A percentile compares a stretch with the other conserved stretches of the same genome.
phyloP scores from a whole-genome alignment of 179 eudicot genomes.

The Actinidia chinensis region DNA sequence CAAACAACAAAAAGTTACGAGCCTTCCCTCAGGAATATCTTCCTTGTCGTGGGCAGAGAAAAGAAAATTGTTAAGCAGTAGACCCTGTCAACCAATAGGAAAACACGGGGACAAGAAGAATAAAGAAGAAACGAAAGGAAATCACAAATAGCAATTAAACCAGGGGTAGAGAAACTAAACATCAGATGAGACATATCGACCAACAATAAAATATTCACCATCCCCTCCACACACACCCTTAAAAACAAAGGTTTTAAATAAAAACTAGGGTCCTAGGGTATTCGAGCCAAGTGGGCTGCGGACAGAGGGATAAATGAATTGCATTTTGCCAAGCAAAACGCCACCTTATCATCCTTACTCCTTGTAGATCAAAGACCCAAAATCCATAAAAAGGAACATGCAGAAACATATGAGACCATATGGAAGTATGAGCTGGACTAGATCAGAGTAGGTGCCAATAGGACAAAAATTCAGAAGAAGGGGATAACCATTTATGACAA shows the following conservation, averaged over 20 bases:
- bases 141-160: not conserved
- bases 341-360: not conserved
- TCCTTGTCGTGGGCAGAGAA: conserved; percentile 77
- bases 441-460: too few species aligned
- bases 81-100: conserved; percentile 54
- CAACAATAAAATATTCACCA: not conserved
- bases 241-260: too few species aligned
- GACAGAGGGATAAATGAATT: too few species aligned
- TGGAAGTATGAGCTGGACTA: too few species aligned
- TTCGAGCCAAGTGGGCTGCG: too few species aligned
- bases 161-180: not conserved
- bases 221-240: too few species aligned
- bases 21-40: conserved; percentile 57
- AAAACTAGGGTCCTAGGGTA: too few species aligned
- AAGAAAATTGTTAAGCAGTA: conserved; percentile 76
- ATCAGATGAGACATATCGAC: not conserved
- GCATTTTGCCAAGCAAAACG: too few species aligned
- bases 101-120: not conserved
- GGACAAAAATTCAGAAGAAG: not conserved
- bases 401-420: not conserved
- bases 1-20: conserved; percentile 51
- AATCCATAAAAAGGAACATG: not conserved
- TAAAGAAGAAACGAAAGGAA: not conserved
- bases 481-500: not conserved
- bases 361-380: not conserved